Percentiles rank a stretch among this genome's conserved stretches.
Conservation (phyloP, 164 flowering plant genomes). For the Chimonanthus praecox region DNA sequence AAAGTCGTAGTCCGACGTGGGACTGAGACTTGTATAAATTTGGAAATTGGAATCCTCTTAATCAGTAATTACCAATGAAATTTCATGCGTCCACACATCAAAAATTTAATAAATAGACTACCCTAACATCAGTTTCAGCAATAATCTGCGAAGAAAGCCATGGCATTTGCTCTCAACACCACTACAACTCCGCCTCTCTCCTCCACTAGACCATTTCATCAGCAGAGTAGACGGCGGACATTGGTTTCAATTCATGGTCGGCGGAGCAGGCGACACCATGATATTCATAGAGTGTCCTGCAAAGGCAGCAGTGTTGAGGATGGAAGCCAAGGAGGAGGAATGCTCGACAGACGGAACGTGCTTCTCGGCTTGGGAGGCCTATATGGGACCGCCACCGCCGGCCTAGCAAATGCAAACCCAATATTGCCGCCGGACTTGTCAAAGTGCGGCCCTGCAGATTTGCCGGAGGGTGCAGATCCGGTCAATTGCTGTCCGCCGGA, state of each 20-base stretch:
- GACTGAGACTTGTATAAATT: no score
- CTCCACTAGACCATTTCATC: not conserved
- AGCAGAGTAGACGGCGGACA: not conserved
- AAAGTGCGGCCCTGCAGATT: conserved; percentile 16
- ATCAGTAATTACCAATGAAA: no score
- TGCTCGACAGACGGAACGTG: conserved; percentile 13
- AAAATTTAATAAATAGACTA: no score
- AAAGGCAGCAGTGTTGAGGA: not conserved
- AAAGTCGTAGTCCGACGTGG: no score
- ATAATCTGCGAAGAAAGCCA: no score
- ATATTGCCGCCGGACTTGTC: conserved; percentile 13
- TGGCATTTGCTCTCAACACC: not conserved
- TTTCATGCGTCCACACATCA: no score
- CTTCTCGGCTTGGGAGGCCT: conserved; percentile 18
- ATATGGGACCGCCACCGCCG: conserved; percentile 1
- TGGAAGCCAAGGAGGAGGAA: not conserved
- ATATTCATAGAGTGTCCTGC: not conserved
- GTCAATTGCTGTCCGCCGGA: conserved; percentile 20
- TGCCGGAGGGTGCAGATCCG: conserved; percentile 15
- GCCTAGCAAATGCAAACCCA: conserved; percentile 3
- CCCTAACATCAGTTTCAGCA: no score
- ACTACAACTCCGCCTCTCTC: not conserved
- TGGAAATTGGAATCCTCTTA: no score
- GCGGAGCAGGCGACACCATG: not conserved
- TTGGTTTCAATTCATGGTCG: not conserved